Evolutionary conservation across 2,329 filamentous ascomycete genomes (phyloP), one percentile per base, ranked within the genome.

Genomic region (Ceratocystis eucalypticola): DNA sequence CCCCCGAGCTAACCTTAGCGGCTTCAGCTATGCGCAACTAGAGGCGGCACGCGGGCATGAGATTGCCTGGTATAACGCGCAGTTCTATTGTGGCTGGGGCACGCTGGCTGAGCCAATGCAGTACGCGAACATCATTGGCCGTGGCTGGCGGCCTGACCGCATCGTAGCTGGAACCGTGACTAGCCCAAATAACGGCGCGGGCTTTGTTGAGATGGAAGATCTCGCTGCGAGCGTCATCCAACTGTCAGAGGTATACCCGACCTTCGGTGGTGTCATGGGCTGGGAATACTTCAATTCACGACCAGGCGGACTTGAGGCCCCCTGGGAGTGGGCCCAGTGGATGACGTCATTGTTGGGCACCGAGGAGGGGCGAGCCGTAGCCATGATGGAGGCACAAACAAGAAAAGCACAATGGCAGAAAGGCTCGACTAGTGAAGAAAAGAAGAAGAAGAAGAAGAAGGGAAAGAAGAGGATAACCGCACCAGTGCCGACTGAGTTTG

Each of bases 81-180:
- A 96, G 73, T 96, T 96, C 75, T 96, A 96, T 79, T 94, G 89
- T 72, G 91, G 91, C 1, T 96, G 90, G 86, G 90, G 90, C 7
- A 79, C 80, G 70, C 76, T 80, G 68, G 74, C 71, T 59, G 78
- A 72, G 33, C 75, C 80, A 0, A 65, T 73, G 50, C 77, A 79
- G 73, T 85, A 82, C 72, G 78, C 83, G 66, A 70, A 74, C 62
- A 79, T 84, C 64, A 70, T 84, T 7, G 77, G 78, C 15, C 78
- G 80, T 57, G 91, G 91, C 7, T 96, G 89, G 86, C 78, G 82
- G 1, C 80, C 89, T 0, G 77, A 83, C 22, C 88, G 88, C 72
- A 79, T 96, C 2, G 89, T 96, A 8, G 78, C 92, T 66, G 92
- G 92, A 2, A 80, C 95, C 65, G 80, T 96, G 68, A 96, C 91